phyloP scores from a whole-genome alignment of 2,329 filamentous ascomycete genomes.

The Xylariaceae sp. region DNA sequence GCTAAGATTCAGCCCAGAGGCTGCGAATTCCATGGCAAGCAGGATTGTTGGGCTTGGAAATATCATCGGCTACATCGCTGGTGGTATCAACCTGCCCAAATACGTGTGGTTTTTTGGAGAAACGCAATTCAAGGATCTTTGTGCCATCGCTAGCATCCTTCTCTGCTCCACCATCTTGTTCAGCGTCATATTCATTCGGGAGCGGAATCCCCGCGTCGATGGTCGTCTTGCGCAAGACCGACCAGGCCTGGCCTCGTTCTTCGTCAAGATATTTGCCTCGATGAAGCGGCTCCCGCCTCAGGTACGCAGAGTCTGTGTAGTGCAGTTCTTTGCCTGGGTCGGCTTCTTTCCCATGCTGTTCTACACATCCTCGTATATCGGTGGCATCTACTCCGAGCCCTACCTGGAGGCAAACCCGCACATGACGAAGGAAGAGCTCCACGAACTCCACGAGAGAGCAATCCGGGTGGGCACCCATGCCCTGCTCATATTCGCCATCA shows the following conservation, averaged over 20 bases:
- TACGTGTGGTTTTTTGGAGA: slow-evolving; percentile 73
- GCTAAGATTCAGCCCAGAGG: too few relatives aligned
- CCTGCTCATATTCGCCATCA: slow-evolving; percentile 78
- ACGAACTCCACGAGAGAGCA: slow-evolving; percentile 72
- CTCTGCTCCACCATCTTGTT: slow-evolving; percentile 63
- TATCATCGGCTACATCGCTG: slow-evolving; percentile 82
- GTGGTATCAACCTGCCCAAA: slow-evolving; percentile 70
- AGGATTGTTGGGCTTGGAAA: slow-evolving; percentile 81
- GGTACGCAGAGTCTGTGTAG: slow-evolving; percentile 71
- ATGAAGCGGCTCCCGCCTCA: slow-evolving; percentile 74
- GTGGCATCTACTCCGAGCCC: slow-evolving; percentile 84
- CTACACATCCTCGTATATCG: slow-evolving; percentile 90
- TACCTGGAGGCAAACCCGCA: slow-evolving; percentile 69
- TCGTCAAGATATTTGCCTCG: slow-evolving; percentile 67
- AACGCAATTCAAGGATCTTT: slow-evolving; percentile 89
- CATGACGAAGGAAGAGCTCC: slow-evolving; percentile 68
- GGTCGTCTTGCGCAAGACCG: slow-evolving; percentile 51
- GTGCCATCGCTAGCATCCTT: slow-evolving; percentile 71
- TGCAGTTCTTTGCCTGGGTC: slow-evolving; percentile 84
- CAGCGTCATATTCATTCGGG: slow-evolving; percentile 61
- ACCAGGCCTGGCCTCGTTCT: slow-evolving; percentile 68
- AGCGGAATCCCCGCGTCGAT: slow-evolving; percentile 73
- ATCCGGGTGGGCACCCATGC: slow-evolving; percentile 86
- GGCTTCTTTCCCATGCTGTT: slow-evolving; percentile 95
- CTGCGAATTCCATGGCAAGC: slow-evolving; percentile 90